Evolutionary conservation across 2,329 filamentous ascomycete species (phyloP).

Genomic region (Ciborinia camelliae): DNA sequence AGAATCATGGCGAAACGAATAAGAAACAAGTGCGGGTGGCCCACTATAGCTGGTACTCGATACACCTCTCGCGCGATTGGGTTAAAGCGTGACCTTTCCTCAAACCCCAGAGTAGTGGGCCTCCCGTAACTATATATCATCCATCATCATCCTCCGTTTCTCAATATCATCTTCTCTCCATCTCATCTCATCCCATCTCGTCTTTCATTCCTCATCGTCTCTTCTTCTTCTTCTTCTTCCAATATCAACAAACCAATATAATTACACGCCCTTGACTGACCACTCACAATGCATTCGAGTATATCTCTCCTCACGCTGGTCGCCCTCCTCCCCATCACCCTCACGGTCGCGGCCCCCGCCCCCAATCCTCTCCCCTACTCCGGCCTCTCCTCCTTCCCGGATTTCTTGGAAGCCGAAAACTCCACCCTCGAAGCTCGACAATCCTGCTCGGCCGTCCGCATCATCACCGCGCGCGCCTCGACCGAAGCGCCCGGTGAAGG

Average conservation of each 20-base stretch:
- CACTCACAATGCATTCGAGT: not conserved
- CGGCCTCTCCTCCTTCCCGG: not conserved
- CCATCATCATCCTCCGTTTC: not conserved
- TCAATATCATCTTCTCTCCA: not conserved
- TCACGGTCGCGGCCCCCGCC: not conserved
- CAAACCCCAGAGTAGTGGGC: too few relatives aligned
- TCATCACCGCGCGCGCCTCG: constrained; percentile 11
- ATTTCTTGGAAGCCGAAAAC: not conserved
- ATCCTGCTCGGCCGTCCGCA: not conserved
- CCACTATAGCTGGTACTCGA: too few relatives aligned
- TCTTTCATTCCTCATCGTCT: too few relatives aligned
- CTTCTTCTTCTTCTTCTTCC: not conserved
- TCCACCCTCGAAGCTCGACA: too few relatives aligned
- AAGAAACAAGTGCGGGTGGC: too few relatives aligned
- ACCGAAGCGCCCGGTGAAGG: not conserved
- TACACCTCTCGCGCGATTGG: too few relatives aligned
- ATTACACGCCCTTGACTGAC: not conserved
- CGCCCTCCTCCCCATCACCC: not conserved
- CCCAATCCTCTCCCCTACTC: too few relatives aligned
- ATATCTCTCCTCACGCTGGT: not conserved
- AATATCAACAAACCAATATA: not conserved
- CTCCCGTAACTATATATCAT: not conserved
- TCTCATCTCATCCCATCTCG: not conserved
- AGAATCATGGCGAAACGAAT: not conserved
- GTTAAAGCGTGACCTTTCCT: too few relatives aligned